Conservation (phyloP, 23 red algal species). For the Chondrus crispus region DNA sequence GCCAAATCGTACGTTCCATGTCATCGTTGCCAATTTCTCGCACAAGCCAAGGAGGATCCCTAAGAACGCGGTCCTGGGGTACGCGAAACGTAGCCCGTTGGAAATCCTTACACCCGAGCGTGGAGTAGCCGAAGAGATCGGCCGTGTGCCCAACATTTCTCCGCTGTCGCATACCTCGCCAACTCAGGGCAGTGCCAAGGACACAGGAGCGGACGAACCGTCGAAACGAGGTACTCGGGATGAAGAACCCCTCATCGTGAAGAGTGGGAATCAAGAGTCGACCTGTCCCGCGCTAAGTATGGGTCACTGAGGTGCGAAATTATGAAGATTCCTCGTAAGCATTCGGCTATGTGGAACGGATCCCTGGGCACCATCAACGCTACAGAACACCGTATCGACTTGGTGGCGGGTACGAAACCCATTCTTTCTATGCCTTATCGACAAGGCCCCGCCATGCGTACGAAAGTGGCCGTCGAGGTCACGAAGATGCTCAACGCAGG, state of each 20-base stretch:
- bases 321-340: not conserved
- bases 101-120: too few relatives aligned
- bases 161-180: too few relatives aligned
- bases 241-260: too few relatives aligned
- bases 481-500: not conserved
- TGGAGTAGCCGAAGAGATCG: too few relatives aligned
- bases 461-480: not conserved
- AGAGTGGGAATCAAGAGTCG: not conserved
- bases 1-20: not conserved
- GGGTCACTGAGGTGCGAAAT: not conserved
- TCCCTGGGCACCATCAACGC: not conserved
- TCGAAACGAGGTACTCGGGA: too few relatives aligned
- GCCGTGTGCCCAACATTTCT: too few relatives aligned
- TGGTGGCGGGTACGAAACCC: not conserved
- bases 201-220: too few relatives aligned
- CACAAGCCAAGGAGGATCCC: too few relatives aligned
- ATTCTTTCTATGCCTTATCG: not conserved
- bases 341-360: not conserved
- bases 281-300: not conserved
- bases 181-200: too few relatives aligned
- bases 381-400: slow-evolving; percentile 1
- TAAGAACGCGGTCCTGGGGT: too few relatives aligned
- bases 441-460: not conserved
- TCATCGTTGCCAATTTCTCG: not conserved
- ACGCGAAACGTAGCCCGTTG: too few relatives aligned